Base-by-base conservation (phyloP, 2,329 filamentous ascomycete species). In the Parastagonospora avenae region DNA sequence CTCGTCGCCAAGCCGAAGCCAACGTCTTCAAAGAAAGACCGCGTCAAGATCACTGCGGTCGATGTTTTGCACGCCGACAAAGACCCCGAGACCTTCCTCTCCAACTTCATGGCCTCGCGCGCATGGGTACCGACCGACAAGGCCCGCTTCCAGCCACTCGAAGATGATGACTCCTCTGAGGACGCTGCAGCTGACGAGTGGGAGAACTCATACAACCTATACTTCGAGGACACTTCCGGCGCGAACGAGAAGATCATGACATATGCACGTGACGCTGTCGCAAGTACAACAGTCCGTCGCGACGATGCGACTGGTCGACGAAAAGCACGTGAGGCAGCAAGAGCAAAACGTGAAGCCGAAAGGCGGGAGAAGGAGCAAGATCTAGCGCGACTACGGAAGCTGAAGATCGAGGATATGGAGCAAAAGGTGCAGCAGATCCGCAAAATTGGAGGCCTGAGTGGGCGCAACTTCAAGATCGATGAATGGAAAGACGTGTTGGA, bases 161-260 rank as follows among this genome's bases (percentile, higher is more conserved):
- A 97, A 68, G 96, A 92, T 0, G 94, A 99, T 62, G 92, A 97
- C 44, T 91, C 85, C n/a, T 84, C 86, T 6, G 83, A 90, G 37
- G 85, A 90, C 28, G 82, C 84, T 27, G 82, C 85, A 39, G 92
- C 92, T 24, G 93, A 97, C 38, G 85, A 88, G 54, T 96, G 93
- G 66, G 94, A 99, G 76, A 83, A 90, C 59, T 92, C 92, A 4
- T 99, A 96, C 78, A 99, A 99, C 76, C 77, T 97, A 76, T 89
- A 94, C 30, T 99, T 99, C 67, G 94, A 99, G 72, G 90, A 97
- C 64, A 92, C 94, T 0, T 83, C 83, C 52, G 92, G 90, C 69
- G 87, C 90, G 64, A 97, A 97, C 69, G 91, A 96, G 74, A 87
- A 89, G 42, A 80, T 99, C 29, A 86, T 89, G 66, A 91, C 92